A percentile compares a stretch with the other conserved stretches of the same genome.
phyloP scores from a whole-genome alignment of 805 yeast species.

The Groenewaldozyma salmanticensis region DNA sequence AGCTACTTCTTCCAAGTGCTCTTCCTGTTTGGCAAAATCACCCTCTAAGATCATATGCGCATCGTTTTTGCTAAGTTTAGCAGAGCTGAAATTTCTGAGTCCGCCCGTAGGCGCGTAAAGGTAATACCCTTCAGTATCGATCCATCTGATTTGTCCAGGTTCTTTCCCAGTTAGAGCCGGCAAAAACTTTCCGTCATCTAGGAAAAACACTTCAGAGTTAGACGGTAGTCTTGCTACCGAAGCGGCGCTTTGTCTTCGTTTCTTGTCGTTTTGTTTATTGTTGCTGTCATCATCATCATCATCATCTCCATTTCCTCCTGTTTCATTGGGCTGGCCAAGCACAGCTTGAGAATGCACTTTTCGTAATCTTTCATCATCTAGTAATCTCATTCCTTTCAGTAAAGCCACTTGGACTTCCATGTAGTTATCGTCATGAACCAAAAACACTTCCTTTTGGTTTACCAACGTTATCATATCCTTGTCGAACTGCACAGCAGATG shows the following conservation, averaged over 20 bases:
- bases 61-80: constrained; percentile 10
- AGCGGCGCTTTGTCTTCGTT: not conserved
- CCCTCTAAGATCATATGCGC: constrained; percentile 2
- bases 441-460: constrained; percentile 34
- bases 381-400: constrained; percentile 34
- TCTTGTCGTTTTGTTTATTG: not conserved
- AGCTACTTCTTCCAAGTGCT: constrained; percentile 8
- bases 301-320: constrained; percentile 13
- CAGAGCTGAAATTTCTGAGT: constrained; percentile 23
- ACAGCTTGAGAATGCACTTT: constrained; percentile 3
- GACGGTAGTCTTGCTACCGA: not conserved
- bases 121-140: constrained; percentile 10
- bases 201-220: constrained; percentile 18
- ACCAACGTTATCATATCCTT: constrained; percentile 24
- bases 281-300: not conserved
- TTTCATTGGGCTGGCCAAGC: constrained; percentile 16
- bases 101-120: constrained; percentile 33
- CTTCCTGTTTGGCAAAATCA: constrained; percentile 3
- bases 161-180: constrained; percentile 29
- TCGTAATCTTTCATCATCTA: constrained; percentile 10
- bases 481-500: constrained; percentile 24
- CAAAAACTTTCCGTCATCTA: constrained; percentile 31
- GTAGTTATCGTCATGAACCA: constrained; percentile 55
- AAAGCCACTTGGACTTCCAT: constrained; percentile 42
- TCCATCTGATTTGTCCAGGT: constrained; percentile 31